A percentile compares a stretch with the other conserved stretches of the same genome.
Conservation (phyloP, 1,284 basidiomycete genomes). For the Marasmius fiardii region DNA sequence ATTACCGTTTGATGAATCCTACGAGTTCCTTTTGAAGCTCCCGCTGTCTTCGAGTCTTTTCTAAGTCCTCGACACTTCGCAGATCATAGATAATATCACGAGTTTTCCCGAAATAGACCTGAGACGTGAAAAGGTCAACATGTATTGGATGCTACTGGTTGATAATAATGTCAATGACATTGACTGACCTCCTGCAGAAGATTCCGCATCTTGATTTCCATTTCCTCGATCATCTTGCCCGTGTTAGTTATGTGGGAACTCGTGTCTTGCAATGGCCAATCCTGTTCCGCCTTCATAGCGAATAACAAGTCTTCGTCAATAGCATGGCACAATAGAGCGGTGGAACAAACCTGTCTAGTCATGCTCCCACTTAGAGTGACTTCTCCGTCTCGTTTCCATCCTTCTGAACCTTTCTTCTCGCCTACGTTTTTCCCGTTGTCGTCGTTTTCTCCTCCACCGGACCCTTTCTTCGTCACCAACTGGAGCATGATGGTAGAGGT, state of each 20-base stretch:
- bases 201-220: slow-evolving; percentile 99
- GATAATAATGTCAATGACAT: slow-evolving; percentile 8
- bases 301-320: slow-evolving; percentile 2
- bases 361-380: slow-evolving; percentile 92
- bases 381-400: slow-evolving; percentile 65
- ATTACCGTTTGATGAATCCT: slow-evolving; percentile 76
- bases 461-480: slow-evolving; percentile 61
- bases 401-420: slow-evolving; percentile 35
- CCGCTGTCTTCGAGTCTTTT: slow-evolving; percentile 76
- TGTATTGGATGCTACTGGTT: too few relatives aligned
- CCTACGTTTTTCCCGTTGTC: slow-evolving; percentile 29
- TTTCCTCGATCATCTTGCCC: slow-evolving; percentile 95
- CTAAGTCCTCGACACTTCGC: slow-evolving; percentile 83
- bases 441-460: slow-evolving; percentile 42
- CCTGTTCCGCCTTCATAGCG: slow-evolving; percentile 70
- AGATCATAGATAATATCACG: slow-evolving; percentile 92
- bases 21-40: slow-evolving; percentile 94
- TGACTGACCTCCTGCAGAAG: slow-evolving; percentile 76
- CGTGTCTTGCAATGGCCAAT: slow-evolving; percentile 74
- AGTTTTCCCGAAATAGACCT: slow-evolving; percentile 99
- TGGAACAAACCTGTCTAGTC: slow-evolving; percentile 81
- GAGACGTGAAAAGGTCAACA: background rate
- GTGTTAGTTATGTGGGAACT: slow-evolving; percentile 90
- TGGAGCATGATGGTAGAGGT: slow-evolving; percentile 99
- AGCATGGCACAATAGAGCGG: background rate